Percentiles rank a stretch among this genome's conserved stretches.
phyloP scores from a whole-genome alignment of 2,329 filamentous ascomycete species.

The Pseudocercospora crystallina region DNA sequence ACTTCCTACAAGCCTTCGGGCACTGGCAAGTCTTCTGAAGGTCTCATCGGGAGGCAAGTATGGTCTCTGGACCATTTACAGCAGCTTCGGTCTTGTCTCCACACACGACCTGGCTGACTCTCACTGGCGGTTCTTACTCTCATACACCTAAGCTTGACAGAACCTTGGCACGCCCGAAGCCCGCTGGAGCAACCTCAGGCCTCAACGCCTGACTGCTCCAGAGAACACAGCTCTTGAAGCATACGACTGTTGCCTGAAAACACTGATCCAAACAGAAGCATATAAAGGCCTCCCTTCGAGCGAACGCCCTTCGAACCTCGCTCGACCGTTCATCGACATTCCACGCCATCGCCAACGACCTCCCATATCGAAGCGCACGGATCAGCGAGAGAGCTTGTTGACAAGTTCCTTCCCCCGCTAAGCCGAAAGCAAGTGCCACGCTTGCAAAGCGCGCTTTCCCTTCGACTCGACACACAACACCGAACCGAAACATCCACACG shows the following conservation, averaged over 20 bases:
- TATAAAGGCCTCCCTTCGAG: background rate
- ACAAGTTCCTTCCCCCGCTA: slow-evolving; percentile 1
- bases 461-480: slow-evolving; percentile 11
- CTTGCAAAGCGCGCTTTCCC: slow-evolving; percentile 11
- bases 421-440: background rate
- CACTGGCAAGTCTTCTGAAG: background rate
- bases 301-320: too few species aligned
- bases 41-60: too few species aligned
- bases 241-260: too few species aligned
- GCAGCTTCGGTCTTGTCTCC: too few species aligned
- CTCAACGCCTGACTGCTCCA: too few species aligned
- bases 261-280: background rate
- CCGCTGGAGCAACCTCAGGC: too few species aligned
- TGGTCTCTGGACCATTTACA: too few species aligned
- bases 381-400: background rate
- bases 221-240: too few species aligned
- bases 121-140: too few species aligned
- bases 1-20: background rate
- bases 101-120: too few species aligned
- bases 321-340: background rate
- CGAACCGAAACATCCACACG: slow-evolving; percentile 4
- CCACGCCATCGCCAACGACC: background rate
- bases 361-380: background rate
- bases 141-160: too few species aligned
- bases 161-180: too few species aligned